phyloP scores from a whole-genome alignment of 1,284 basidiomycete genomes.

The Volvariella surrecta region DNA sequence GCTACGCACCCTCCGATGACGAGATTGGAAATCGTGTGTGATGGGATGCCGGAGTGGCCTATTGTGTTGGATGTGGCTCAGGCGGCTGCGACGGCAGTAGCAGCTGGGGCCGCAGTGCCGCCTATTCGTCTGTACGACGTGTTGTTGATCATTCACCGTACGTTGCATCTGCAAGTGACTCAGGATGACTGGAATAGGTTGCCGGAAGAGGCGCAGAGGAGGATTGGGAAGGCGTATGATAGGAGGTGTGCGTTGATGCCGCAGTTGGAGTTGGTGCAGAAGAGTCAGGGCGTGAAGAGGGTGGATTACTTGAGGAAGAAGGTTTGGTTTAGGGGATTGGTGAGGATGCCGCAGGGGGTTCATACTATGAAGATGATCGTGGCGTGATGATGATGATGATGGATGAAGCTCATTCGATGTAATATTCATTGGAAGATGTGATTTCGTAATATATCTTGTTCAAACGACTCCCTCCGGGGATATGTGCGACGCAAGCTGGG shows the following conservation, averaged over 20 bases:
- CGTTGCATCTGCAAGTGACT: constrained; percentile 42
- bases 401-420: no score
- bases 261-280: constrained; percentile 29
- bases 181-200: constrained; percentile 49
- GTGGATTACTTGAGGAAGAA: constrained; percentile 50
- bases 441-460: no score
- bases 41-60: constrained; percentile 52
- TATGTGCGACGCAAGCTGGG: no score
- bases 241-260: constrained; percentile 38
- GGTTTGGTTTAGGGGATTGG: constrained; percentile 46
- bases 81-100: no score
- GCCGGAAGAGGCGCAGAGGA: constrained; percentile 27
- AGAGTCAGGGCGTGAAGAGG: constrained; percentile 44
- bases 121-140: constrained; percentile 55
- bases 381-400: no score
- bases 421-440: no score
- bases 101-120: constrained; percentile 12
- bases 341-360: constrained; percentile 12
- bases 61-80: constrained; percentile 31
- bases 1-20: constrained; percentile 51
- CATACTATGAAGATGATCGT: no score
- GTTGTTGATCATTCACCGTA: constrained; percentile 40
- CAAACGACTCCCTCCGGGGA: no score
- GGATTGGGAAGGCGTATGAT: constrained; percentile 46
- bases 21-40: constrained; percentile 49